phyloP scores from a whole-genome alignment of 2,329 filamentous ascomycete species.

The Waltergamsia citrina region DNA sequence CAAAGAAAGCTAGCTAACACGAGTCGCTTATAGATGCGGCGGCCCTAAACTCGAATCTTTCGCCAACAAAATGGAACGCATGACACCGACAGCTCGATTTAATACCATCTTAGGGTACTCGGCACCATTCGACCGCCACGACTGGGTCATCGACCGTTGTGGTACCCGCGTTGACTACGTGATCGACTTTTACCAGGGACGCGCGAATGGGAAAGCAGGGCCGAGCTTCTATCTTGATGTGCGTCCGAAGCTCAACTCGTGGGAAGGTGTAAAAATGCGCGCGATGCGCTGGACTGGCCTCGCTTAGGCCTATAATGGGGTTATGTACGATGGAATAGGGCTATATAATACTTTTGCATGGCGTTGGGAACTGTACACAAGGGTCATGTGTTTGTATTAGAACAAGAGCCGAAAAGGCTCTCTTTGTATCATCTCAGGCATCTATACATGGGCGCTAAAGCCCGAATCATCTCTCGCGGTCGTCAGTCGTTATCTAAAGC shows the following conservation, averaged over 20 bases:
- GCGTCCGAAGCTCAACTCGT: conserved; percentile 57
- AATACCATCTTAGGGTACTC: conserved; percentile 84
- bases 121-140: conserved; percentile 87
- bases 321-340: not conserved
- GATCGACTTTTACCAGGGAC: conserved; percentile 93
- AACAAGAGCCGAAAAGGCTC: too few relatives aligned
- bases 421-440: too few relatives aligned
- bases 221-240: conserved; percentile 60
- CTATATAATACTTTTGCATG: too few relatives aligned
- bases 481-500: too few relatives aligned
- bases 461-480: too few relatives aligned
- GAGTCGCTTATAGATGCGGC: conserved; percentile 34
- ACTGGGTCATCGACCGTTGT: conserved; percentile 94
- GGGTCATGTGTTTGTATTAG: too few relatives aligned
- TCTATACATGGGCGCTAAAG: too few relatives aligned
- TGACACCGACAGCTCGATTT: conserved; percentile 76
- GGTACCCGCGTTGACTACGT: conserved; percentile 83
- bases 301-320: conserved; percentile 20
- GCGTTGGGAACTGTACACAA: too few relatives aligned
- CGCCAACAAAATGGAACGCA: conserved; percentile 55
- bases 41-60: conserved; percentile 82
- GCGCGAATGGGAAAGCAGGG: conserved; percentile 25
- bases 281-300: conserved; percentile 39
- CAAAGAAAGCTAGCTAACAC: conserved; percentile 6
- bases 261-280: conserved; percentile 61